Conservation (phyloP, 2,329 filamentous ascomycete species). For the Colletotrichum tamarilloi region DNA sequence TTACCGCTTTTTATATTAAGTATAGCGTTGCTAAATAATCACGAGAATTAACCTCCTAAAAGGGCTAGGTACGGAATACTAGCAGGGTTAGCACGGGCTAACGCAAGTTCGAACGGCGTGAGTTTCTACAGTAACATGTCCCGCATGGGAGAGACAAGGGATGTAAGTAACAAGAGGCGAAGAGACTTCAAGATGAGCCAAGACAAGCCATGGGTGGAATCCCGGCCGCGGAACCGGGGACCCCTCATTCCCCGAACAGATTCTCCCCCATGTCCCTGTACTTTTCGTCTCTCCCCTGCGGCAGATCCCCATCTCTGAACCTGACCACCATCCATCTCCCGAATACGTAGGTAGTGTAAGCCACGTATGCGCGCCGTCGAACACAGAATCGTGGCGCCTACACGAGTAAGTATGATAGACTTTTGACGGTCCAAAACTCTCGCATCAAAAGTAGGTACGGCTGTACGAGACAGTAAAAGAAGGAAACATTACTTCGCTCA, state of each 20-base stretch:
- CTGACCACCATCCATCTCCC: background rate
- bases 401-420: background rate
- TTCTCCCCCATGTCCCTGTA: background rate
- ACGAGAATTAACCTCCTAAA: too few species aligned
- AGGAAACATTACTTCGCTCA: background rate
- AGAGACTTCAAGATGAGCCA: background rate
- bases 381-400: background rate
- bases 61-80: too few species aligned
- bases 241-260: background rate
- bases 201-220: background rate
- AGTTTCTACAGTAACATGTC: background rate
- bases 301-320: background rate
- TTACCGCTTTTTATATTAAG: too few species aligned
- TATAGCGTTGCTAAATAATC: too few species aligned
- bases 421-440: background rate
- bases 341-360: too few species aligned
- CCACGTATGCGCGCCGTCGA: background rate
- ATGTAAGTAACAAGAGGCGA: background rate
- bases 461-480: background rate
- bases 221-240: background rate
- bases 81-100: too few species aligned
- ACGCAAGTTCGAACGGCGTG: too few species aligned
- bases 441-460: background rate
- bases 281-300: background rate
- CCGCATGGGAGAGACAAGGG: background rate